Evolutionary conservation across 2,329 filamentous ascomycete species (phyloP).

Genomic region (Aaosphaeria pasadenensis): DNA sequence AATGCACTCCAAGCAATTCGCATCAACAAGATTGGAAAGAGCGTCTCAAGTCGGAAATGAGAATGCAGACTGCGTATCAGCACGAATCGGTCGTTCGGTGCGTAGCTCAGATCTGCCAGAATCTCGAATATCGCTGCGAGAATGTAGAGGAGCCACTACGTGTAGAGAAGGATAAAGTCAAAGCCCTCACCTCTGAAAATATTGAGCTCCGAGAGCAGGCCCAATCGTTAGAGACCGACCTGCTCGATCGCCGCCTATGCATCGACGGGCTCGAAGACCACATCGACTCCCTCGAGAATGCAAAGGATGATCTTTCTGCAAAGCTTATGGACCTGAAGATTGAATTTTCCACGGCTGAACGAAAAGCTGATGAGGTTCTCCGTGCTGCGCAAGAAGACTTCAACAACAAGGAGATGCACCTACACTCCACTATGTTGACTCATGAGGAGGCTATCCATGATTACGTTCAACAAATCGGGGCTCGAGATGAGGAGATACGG

Average conservation of each 20-base stretch:
- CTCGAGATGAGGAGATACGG: not conserved
- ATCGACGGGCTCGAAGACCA: constrained; percentile 40
- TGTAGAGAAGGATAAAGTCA: constrained; percentile 39
- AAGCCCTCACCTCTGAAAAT: constrained; percentile 29
- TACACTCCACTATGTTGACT: constrained; percentile 23
- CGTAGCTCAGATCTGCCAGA: constrained; percentile 53
- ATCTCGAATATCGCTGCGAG: constrained; percentile 56
- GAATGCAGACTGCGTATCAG: constrained; percentile 37
- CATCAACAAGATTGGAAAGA: constrained; percentile 49
- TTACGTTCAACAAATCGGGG: constrained; percentile 6
- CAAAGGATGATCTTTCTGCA: constrained; percentile 36
- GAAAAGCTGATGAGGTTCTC: constrained; percentile 27
- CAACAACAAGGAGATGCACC: constrained; percentile 36
- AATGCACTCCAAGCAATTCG: constrained; percentile 35
- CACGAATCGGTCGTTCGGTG: constrained; percentile 48
- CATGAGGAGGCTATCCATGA: constrained; percentile 37
- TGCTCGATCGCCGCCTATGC: constrained; percentile 19
- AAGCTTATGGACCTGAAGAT: constrained; percentile 29
- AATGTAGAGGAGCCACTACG: constrained; percentile 54
- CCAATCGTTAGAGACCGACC: constrained; percentile 27
- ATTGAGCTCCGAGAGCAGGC: constrained; percentile 33
- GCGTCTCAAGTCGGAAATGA: constrained; percentile 44
- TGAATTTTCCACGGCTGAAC: constrained; percentile 23
- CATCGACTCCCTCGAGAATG: constrained; percentile 36
- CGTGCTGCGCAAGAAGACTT: constrained; percentile 16